Evolutionary conservation across 495 filamentous ascomycete genomes (phyloP), one percentile per base, ranked within the genome.

Genomic region (Amniculicola lignicola): DNA sequence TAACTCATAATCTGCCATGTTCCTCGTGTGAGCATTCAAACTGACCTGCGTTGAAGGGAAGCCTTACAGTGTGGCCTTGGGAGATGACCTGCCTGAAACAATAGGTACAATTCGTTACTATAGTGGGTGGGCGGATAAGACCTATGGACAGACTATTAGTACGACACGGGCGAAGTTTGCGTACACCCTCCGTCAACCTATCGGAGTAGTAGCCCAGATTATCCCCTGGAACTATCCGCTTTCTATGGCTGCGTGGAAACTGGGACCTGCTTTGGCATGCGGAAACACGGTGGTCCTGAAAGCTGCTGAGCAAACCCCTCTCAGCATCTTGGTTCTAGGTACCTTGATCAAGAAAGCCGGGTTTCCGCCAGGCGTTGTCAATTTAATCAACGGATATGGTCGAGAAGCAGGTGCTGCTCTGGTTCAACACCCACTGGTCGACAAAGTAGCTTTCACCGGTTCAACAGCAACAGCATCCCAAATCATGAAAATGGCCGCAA

Each of bases 391-490:
- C 19, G 57, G 57, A 2, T 42, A 37, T 15, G 53, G 41, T 19
- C 27, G 19, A 7, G 14, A 14, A 16, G 4, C 23, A 18, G 28
- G 51, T n/a, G 22, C 3, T n/a, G 33, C 38, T 10, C 11, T 54
- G 0, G 40, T 12, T 11, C 4, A n/a, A 9, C 51, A 70, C 56
- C 67, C 64, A 58, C 25, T 63, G n/a, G 55, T 70, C 33, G 49
- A 54, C 16, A 69, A 69, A 55, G 62, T 70, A 35, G 53, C 59
- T n/a, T 70, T 70, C 41, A 69, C 66, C 4, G 68, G 68, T 11
- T 65, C 61, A 5, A 53, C 55, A 21, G 10, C 36, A 2, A 59
- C 64, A 6, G 68, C 64, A 27, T 35, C 59, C 14, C 37, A 48
- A 16, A 60, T 69, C 24, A 47, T 59, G 47, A 46, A 63, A 2